phyloP scores from a whole-genome alignment of 2,329 filamentous ascomycete species.

The Claviceps cyperi region DNA sequence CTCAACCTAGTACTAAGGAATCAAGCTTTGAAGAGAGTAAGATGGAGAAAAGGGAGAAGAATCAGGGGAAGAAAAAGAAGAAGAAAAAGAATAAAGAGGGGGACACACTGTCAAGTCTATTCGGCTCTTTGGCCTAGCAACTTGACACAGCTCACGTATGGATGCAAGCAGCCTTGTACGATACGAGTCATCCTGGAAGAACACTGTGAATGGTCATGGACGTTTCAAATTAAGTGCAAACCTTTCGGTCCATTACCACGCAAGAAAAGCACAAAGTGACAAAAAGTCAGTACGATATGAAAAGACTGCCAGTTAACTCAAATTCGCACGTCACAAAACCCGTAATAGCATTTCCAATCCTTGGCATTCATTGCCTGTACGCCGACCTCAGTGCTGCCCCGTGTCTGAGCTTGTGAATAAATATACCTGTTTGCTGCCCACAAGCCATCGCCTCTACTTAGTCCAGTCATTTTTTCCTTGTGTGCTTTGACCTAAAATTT shows the following conservation, averaged over 20 bases:
- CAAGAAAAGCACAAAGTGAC: background rate
- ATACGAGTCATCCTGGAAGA: background rate
- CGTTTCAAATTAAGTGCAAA: background rate
- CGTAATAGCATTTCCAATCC: slow-evolving; percentile 13
- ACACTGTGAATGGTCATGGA: background rate
- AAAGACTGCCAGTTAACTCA: background rate
- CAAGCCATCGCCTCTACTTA: background rate
- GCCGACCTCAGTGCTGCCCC: slow-evolving; percentile 8
- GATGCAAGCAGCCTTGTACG: background rate
- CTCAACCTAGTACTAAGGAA: background rate
- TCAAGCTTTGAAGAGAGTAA: slow-evolving; percentile 10
- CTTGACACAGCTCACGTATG: background rate
- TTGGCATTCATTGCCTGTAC: slow-evolving; percentile 14
- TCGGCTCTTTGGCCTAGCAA: slow-evolving; percentile 34
- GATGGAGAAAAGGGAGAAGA: slow-evolving; percentile 29
- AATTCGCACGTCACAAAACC: slow-evolving; percentile 8
- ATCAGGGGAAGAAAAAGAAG: slow-evolving; percentile 17
- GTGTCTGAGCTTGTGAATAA: background rate
- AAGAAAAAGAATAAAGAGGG: slow-evolving; percentile 38
- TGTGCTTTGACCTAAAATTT: background rate
- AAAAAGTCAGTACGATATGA: background rate
- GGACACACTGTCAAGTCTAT: slow-evolving; percentile 62
- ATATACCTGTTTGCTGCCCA: slow-evolving; percentile 3
- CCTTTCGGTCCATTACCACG: background rate
- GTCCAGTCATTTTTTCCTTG: background rate